Evolutionary conservation across 2,329 filamentous ascomycete genomes (phyloP).

Genomic region (Monilinia fructicola): DNA sequence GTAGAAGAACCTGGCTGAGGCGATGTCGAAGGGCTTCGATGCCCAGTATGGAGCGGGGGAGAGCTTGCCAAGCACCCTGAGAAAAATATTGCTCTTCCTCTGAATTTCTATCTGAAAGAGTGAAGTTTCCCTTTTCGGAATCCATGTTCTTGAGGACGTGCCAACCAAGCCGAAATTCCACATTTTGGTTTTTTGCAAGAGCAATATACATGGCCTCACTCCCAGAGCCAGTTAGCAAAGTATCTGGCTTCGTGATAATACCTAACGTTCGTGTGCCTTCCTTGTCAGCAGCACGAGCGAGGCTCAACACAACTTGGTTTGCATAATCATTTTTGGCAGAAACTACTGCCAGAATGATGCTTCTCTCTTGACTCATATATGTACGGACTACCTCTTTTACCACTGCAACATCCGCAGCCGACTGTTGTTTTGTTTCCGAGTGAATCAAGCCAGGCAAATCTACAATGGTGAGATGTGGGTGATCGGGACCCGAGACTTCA

Average conservation of each 20-base stretch:
- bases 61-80: conserved; percentile 42
- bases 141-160: conserved; percentile 52
- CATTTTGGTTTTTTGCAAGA: conserved; percentile 49
- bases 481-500: conserved; percentile 36
- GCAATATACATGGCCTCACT: conserved; percentile 45
- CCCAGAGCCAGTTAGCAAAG: conserved; percentile 44
- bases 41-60: conserved; percentile 44
- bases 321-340: conserved; percentile 60
- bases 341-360: conserved; percentile 56
- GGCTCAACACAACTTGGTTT: conserved; percentile 56
- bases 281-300: conserved; percentile 46
- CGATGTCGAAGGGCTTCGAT: conserved; percentile 49
- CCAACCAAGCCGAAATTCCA: conserved; percentile 53
- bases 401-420: conserved; percentile 45
- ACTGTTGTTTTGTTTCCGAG: conserved; percentile 47
- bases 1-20: conserved; percentile 52
- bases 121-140: conserved; percentile 42
- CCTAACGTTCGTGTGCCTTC: conserved; percentile 45
- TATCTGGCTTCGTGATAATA: conserved; percentile 60
- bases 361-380: conserved; percentile 56
- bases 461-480: conserved; percentile 56
- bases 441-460: conserved; percentile 58
- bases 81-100: conserved; percentile 48
- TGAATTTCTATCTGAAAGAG: conserved; percentile 43
- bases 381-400: conserved; percentile 49